These are phyloP conservation scores for Jackrogersella minutella DNA, from an alignment of 495 filamentous ascomycete genomes.

Conservation along the genomic window DNA sequence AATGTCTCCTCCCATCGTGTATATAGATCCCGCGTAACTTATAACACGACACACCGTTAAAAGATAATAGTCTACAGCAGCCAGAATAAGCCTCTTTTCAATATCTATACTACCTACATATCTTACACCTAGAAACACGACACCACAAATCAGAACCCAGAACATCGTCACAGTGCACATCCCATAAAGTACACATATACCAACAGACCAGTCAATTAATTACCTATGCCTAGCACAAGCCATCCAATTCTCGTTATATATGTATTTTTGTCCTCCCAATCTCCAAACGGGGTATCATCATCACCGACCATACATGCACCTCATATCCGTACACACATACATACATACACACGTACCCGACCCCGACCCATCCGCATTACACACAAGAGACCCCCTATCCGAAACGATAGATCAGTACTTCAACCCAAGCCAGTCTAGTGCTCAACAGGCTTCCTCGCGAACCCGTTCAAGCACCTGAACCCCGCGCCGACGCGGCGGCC, in stretches of 20 bases:
- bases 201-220: no score
- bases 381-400: slow-evolving; percentile 16
- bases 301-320: slow-evolving; percentile 26
- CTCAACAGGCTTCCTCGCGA: slow-evolving; percentile 78
- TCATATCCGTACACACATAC: slow-evolving; percentile 22
- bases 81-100: no score
- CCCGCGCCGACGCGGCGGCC: slow-evolving; percentile 78
- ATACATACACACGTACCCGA: slow-evolving; percentile 6
- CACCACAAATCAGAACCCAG: background rate
- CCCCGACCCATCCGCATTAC: slow-evolving; percentile 11
- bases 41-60: no score
- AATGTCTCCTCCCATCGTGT: no score
- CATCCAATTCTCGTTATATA: no score
- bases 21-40: no score
- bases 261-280: background rate
- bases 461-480: slow-evolving; percentile 88
- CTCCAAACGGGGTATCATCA: slow-evolving; percentile 37
- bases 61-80: no score
- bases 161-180: background rate
- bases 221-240: background rate
- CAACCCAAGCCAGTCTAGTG: background rate
- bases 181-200: background rate
- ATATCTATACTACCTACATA: no score
- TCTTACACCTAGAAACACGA: background rate
- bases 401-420: background rate